Evolutionary conservation across 129 eudicot species (phyloP), one percentile per base, ranked within the genome.

Genomic region (Pulicaria dysenterica): DNA sequence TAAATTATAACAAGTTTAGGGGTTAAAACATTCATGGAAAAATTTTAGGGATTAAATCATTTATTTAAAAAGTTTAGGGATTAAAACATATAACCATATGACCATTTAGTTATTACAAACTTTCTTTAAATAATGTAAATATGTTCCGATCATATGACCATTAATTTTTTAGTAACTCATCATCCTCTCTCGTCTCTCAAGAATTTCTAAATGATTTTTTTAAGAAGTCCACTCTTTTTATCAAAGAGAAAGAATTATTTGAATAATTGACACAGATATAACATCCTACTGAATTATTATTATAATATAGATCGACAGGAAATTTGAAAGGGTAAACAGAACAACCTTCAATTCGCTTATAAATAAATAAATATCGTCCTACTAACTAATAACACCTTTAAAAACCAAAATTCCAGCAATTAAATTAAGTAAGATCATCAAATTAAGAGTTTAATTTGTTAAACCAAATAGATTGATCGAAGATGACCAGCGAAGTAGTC

Each of bases 401-500:
- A 24, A 24, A 24, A 24, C 2, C 31, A 24, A 24, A 24, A 1
- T 24, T 24, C 2, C 31, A 24, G 31, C 31, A 24, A 24, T 24
- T 24, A 24, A 24, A 24, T 24, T 24, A 24, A 24, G 1, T 24
- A 24, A 24, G 31, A 24, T 24, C 31, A 24, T 24, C 31, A 24
- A 24, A 24, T 24, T 24, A 24, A 24, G 2, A 24, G 31, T 24
- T 24, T 24, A 24, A 24, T 24, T 24, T 24, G 31, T 24, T 44
- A 44, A 60, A 46, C 24, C 7, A 37, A 3, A 24, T 24, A 0
- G 2, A 24, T 24, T 24, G 2, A 24, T 24, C 2, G 31, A 24
- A 24, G 39, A 74, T 74, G 79, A 67, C 80, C 45, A 76, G 60
- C 61, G 37, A 37, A 57, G 58, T n/a, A 57, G 58, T n/a, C 57